Evolutionary conservation across 2,329 filamentous ascomycete species (phyloP), one percentile per base, ranked within the genome.

Genomic region (Grosmannia serpens): DNA sequence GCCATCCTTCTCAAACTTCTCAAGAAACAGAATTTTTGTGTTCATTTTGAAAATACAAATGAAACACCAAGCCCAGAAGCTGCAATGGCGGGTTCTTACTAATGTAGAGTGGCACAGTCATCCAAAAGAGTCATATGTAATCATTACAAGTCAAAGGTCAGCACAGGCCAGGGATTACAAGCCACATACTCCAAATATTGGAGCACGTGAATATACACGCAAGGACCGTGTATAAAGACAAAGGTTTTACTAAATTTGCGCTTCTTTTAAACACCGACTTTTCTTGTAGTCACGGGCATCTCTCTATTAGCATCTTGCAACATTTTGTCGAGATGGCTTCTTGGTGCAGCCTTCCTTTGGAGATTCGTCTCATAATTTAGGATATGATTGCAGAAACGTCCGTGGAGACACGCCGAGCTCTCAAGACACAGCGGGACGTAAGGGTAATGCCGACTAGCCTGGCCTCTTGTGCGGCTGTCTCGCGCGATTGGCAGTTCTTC

Each of bases 401-500:
- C 9, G 46, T 24, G 3, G n/a, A n/a, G 1, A 6, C 17, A n/a
- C 46, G 46, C 46, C 20, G 46, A 26, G 46, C 11, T 4, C 22
- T 24, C n/a, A 47, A 47, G n/a, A 24, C n/a, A 47, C 46, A 47
- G 13, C 38, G 4, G n/a, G 4, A 11, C 46, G 4, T 10, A 8
- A 47, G 7, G n/a, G n/a, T 20, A 15, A 13, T 17, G 46, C n/a
- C n/a, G 2, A 9, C 4, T 4, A 8, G 9, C 17, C 53, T 56
- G 35, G 38, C 47, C 53, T 15, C 38, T 49, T 59, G 46, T 29
- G 54, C 58, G 20, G 38, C 38, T 13, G 58, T 59, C 22, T 59
- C 58, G 50, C 54, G 58, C 22, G 54, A 53, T 3, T 60, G 58
- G 59, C 56, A 55, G 38, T 47, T 1, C 13, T 58, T 53, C 38